Percentiles rank a stretch among this genome's conserved stretches.
Conservation (phyloP, 2,329 filamentous ascomycete genomes). For the Aureobasidium sp. region DNA sequence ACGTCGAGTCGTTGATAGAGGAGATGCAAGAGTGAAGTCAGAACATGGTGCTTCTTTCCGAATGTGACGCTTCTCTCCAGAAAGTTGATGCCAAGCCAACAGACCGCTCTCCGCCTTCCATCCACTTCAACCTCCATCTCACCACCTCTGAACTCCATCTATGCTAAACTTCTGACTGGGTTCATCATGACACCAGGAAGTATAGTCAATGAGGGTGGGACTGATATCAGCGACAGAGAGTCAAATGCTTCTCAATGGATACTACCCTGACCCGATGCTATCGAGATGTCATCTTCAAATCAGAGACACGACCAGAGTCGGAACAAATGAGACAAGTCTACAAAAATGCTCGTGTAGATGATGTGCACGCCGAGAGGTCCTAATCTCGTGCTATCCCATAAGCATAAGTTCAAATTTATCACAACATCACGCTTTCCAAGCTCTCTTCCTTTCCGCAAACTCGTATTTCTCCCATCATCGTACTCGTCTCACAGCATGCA, state of each 20-base stretch:
- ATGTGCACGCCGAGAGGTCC: neutral
- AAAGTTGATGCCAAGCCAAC: conserved; percentile 4
- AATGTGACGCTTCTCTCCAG: neutral
- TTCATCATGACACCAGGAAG: neutral
- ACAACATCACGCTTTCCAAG: neutral
- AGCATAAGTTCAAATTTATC: neutral
- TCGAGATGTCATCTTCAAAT: neutral
- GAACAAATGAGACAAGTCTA: neutral
- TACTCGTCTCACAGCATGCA: neutral
- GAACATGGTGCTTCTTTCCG: neutral
- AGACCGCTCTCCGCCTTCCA: too few species aligned
- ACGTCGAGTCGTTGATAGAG: neutral
- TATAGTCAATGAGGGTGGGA: too few species aligned
- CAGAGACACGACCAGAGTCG: neutral
- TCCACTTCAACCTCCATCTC: neutral
- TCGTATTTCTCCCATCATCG: neutral
- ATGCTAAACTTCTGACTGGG: neutral
- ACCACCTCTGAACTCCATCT: neutral
- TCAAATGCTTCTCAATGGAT: neutral
- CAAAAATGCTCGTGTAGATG: too few species aligned
- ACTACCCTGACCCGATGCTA: neutral
- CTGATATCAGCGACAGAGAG: too few species aligned
- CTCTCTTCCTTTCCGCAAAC: neutral
- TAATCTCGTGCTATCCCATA: neutral
- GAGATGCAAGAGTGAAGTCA: neutral